Base-by-base conservation (phyloP, 108 stramenopile species). In the Fistulifera solaris region DNA sequence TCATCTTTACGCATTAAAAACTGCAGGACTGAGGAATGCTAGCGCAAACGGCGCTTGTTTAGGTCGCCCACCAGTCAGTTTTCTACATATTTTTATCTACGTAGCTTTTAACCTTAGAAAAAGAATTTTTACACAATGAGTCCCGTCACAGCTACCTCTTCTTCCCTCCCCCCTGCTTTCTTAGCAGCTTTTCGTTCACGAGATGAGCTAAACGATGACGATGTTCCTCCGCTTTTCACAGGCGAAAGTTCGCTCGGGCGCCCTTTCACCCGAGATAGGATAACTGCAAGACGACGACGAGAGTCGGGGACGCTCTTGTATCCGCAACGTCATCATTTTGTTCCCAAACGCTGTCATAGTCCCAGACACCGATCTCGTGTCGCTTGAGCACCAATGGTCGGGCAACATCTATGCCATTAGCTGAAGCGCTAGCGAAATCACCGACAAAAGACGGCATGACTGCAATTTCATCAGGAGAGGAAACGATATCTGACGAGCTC, bases 291-390 rank as follows among this genome's bases (percentile, higher is more conserved):
- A 22, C 50, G 50, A 6, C 50, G 50, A 27, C 26, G 21, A 27
- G 27, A n/a, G 5, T 27, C 50, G 3, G 26, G 5, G 26, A 51
- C 50, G 18, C 26, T 27, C 4, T 27, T 23, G n/a, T 27, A 6
- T 23, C 19, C 18, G 5, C 5, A 19, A n/a, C 2, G 5, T 51
- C 50, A 12, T 54, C 54, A 11, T 18, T 39, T 38, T 53, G 63
- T 31, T 75, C 64, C 56, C 60, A 75, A 23, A 61, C 58, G 25
- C 63, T 64, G 11, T 71, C 65, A 54, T 72, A 70, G 48, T 84
- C 75, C 77, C 82, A 90, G 15, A 90, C 61, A 18, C 84, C 88
- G 27, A 90, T 23, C 27, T 86, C 76, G 27, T 54, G 58, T 42
- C 84, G 65, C 18, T 70, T 67, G 8, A 85, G 31, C 16, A 65